Conservation (phyloP, 495 filamentous ascomycete genomes). For the Neurospora intermedia region DNA sequence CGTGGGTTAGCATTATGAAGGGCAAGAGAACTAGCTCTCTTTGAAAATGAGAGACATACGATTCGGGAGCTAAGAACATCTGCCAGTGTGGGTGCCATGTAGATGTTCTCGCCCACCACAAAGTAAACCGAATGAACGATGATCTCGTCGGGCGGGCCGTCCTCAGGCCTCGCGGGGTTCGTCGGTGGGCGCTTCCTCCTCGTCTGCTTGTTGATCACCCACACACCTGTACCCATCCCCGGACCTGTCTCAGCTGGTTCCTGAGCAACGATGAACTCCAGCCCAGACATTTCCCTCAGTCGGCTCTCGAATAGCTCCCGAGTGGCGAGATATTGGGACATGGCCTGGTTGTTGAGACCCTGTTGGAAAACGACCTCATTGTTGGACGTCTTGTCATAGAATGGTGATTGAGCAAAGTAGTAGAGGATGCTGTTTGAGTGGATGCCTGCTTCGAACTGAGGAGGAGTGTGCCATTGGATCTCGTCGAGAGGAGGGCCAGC, state of each 20-base stretch:
- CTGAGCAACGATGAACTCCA: slow-evolving; percentile 73
- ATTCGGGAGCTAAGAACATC: slow-evolving; percentile 69
- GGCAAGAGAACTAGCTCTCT: not conserved
- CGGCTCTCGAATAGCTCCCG: slow-evolving; percentile 70
- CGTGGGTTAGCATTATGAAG: not conserved
- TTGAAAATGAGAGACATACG: slow-evolving; percentile 33
- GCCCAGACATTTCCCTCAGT: slow-evolving; percentile 66
- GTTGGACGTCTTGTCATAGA: slow-evolving; percentile 84
- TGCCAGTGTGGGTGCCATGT: slow-evolving; percentile 74
- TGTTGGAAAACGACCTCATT: slow-evolving; percentile 71
- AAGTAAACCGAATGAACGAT: slow-evolving; percentile 70
- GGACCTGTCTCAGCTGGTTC: slow-evolving; percentile 59
- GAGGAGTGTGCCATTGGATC: slow-evolving; percentile 61
- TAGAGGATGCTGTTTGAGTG: slow-evolving; percentile 63
- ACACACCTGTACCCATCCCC: slow-evolving; percentile 59
- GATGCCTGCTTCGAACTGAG: slow-evolving; percentile 45
- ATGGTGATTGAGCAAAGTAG: slow-evolving; percentile 84
- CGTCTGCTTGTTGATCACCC: slow-evolving; percentile 87
- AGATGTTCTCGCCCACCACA: slow-evolving; percentile 73
- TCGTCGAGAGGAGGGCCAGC: slow-evolving; percentile 61
- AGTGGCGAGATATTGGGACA: slow-evolving; percentile 47
- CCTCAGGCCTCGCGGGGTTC: slow-evolving; percentile 3
- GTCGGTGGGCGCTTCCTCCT: slow-evolving; percentile 42
- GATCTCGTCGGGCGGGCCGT: slow-evolving; percentile 50
- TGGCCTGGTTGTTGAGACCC: slow-evolving; percentile 56